Evolutionary conservation across 345 rosid species (phyloP).

Genomic region (Gossypium rotundifolium): DNA sequence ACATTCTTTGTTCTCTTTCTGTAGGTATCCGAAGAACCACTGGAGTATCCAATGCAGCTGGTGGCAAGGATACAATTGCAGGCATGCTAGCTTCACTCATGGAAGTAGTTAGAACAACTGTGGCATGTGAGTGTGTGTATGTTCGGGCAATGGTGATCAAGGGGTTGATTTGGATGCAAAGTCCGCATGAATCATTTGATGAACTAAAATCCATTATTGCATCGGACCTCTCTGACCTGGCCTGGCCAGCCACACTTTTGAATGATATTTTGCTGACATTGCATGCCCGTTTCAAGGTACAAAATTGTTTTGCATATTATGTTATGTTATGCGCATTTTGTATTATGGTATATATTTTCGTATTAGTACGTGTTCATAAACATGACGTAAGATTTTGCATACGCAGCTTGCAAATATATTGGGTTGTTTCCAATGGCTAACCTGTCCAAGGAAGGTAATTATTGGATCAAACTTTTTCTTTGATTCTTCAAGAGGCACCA

Average conservation of each 20-base stretch:
- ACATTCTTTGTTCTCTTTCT: conserved; percentile 9
- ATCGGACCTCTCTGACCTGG: conserved; percentile 97
- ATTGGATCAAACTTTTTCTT: not conserved
- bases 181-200: conserved; percentile 86
- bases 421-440: conserved; percentile 90
- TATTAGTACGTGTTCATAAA: not conserved
- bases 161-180: conserved; percentile 99
- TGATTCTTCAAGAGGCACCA: conserved; percentile 8
- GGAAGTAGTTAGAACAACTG: conserved; percentile 99
- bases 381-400: conserved; percentile 9
- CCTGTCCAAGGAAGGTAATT: conserved; percentile 92
- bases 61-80: conserved; percentile 84
- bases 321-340: not conserved
- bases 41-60: conserved; percentile 56
- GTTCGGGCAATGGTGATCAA: conserved; percentile 98
- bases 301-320: too few species aligned
- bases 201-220: conserved; percentile 94
- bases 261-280: conserved; percentile 92
- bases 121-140: conserved; percentile 98
- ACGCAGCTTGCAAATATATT: conserved; percentile 84
- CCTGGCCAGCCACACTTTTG: conserved; percentile 89
- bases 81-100: conserved; percentile 82
- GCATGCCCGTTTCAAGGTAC: conserved; percentile 99
- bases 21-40: conserved; percentile 62
- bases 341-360: not conserved